Base-by-base conservation (phyloP, 2,329 filamentous ascomycete genomes). In the Monosporascus sp. region DNA sequence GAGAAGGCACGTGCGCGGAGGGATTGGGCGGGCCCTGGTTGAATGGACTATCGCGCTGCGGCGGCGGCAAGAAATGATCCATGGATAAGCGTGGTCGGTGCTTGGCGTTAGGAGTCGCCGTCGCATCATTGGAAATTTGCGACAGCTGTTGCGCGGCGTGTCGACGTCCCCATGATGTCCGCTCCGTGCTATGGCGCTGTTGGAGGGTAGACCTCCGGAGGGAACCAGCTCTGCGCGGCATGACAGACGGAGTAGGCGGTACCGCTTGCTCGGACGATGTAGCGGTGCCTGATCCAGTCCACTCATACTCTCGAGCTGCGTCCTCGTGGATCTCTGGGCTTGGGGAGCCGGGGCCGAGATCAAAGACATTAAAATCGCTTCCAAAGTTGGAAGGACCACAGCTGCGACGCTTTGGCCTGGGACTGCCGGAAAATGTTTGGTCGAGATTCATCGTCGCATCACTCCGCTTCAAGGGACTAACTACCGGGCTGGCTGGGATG, bases 391-490 rank as follows among this genome's bases (percentile, higher is more conserved):
- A 78, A 44, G 85, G 81, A 49, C 87, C 87, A 68, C 96, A 90
- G 71, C 92, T 97, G 64, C 94, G 85, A 60, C 94, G 83, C 76
- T 97, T 97, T 47, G 92, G 89, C 55, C 93, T 89, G 0, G 94
- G 93, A 65, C 89, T 97, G 61, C 89, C 89, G 52, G 88, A 78
- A 62, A 81, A 87, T 28, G 85, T 79, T 58, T 89, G 87, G 64
- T 96, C 92, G 48, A 95, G 74, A 64, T 90, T 91, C 88, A 96
- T 93, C 50, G 87, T 87, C 44, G 89, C 87, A 74, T 97, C 93
- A 66, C 88, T 93, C 63, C 94, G 86, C 78, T 97, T 97, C 62
- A 97, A 75, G 5, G 93, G 92, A 67, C 93, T 96, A 6, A 87
- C 85, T 56, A 85, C 84, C 20, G 81, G 76, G 18, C 81, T 76